Evolutionary conservation across 106 monocot species (phyloP), one percentile per base, ranked within the genome.

Genomic region (Allium fistulosum): DNA sequence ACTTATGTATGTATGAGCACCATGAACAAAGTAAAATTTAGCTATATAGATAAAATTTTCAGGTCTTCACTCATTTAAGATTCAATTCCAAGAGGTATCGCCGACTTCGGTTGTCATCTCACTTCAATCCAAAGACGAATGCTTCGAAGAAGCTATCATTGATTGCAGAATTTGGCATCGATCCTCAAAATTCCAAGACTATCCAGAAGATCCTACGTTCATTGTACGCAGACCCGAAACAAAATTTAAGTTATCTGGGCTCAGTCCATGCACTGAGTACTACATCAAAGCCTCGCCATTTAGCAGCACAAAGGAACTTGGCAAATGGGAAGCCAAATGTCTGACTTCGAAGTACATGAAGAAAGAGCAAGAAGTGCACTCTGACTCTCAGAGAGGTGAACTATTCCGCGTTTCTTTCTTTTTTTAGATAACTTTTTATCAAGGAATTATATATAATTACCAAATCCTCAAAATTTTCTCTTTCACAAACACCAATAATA

Each of bases 111-210:
- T 88, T 4, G 46, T 74, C 47, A 60, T 85, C 49, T 71, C 72
- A 6, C 75, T 89, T 37, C 69, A 75, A 15, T 67, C 74, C 47
- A 56, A 55, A 62, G 89, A 85, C n/a, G 62, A 73, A 27, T 48
- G 59, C 13, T 82, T 78, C 48, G 69, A 80, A 70, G 81, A 79
- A 57, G 72, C 75, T 17, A 82, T 89, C 28, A 75, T 85, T 14
- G 85, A 85, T 51, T 89, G 77, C 85, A 78, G 50, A 17, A 17
- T 89, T 11, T 89, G 82, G 89, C 79, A 82, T 58, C 76, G 84
- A 52, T 61, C 71, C 63, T 71, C 77, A 52, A 17, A 70, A 59
- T 63, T 50, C 17, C 14, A 47, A 15, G 71, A 74, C 55, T 89
- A 77, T 58, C 66, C 82, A 18, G 64, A 71, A 48, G 80, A 85